Base-by-base conservation (phyloP, 169 alveolate species). In the Theileria orientalis region DNA sequence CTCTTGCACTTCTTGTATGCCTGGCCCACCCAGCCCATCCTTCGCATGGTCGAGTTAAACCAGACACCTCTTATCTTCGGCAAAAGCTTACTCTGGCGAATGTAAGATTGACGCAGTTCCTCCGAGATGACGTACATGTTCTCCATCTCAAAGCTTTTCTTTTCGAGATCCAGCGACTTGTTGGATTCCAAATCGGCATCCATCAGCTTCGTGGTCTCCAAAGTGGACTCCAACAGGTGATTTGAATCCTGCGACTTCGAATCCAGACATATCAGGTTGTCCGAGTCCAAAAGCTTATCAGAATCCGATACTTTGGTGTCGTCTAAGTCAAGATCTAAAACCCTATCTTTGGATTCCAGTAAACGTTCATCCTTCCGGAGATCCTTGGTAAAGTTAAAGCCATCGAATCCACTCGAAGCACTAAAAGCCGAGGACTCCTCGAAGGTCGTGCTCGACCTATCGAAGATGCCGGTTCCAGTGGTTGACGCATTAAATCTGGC, bases 1-100 rank as follows among this genome's bases (percentile, higher is more conserved):
- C 94, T 77, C 57, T 89, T 89, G 80, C 94, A 89, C 68, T 89
- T 89, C 75, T 89, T 89, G 75, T 89, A 89, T 11, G 94, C 94
- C 84, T 89, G 94, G 21, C 94, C 94, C 13, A 89, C 94, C 94
- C 94, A 89, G 27, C 94, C 94, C 94, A 89, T 89, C 44, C 94
- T 85, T 35, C 89, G 83, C 42, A 86, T 85, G 14, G 94, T 85
- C n/a, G 94, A 89, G 76, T 89, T 89, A 64, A 89, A 89, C 94
- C 94, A 89, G 47, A 89, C 94, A 0, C 94, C 94, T 57, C 94
- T 51, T 46, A 89, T 90, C 63, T 89, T 89, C 1, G 94, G 94
- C 84, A 75, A 79, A 30, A 82, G 69, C 67, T 89, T 89, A 54
- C 91, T 83, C 75, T 83, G 87, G 19, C 88, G 73, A 25, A 89